Percentiles rank a stretch among this genome's conserved stretches.
These are phyloP conservation scores for Bertia moriformis DNA, from an alignment of 2,329 filamentous ascomycete species.

Conservation along the genomic window DNA sequence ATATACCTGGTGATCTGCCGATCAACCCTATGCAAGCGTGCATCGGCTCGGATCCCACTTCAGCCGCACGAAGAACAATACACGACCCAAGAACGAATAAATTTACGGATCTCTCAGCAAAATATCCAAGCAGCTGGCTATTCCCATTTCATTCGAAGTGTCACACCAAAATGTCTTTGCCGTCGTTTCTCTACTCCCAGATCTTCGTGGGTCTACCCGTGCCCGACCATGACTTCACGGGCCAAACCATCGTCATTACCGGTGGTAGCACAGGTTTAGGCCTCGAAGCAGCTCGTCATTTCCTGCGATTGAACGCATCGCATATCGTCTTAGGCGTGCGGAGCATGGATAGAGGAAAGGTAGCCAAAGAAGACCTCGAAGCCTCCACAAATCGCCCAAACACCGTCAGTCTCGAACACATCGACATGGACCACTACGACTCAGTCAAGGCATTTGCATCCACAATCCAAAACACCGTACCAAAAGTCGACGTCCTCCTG, in stretches of 20 bases:
- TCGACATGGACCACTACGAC: slow-evolving; percentile 24
- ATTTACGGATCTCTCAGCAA: no score
- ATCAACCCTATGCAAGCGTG: no score
- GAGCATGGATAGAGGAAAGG: slow-evolving; percentile 20
- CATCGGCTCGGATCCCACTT: no score
- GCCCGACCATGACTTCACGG: no score
- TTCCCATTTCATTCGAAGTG: no score
- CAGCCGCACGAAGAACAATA: no score
- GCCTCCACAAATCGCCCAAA: slow-evolving; percentile 8
- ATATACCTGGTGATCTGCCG: no score
- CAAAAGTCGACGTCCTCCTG: slow-evolving; percentile 25
- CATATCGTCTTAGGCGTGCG: slow-evolving; percentile 28
- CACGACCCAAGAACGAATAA: no score
- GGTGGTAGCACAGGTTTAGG: slow-evolving; percentile 27
- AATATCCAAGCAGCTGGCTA: no score
- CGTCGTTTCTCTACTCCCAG: no score
- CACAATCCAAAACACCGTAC: slow-evolving; percentile 12
- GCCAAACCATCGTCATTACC: slow-evolving; percentile 22
- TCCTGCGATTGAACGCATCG: slow-evolving; percentile 19
- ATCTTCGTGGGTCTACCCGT: no score
- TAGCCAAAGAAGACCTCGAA: slow-evolving; percentile 22
- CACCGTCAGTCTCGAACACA: slow-evolving; percentile 23
- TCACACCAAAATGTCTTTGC: no score
- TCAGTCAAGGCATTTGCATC: slow-evolving; percentile 20
- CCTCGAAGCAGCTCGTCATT: slow-evolving; percentile 23